A percentile compares a stretch with the other conserved stretches of the same genome.
These are phyloP conservation scores for Candida corydali DNA, from an alignment of 805 yeast genomes.

Conservation along the genomic window DNA sequence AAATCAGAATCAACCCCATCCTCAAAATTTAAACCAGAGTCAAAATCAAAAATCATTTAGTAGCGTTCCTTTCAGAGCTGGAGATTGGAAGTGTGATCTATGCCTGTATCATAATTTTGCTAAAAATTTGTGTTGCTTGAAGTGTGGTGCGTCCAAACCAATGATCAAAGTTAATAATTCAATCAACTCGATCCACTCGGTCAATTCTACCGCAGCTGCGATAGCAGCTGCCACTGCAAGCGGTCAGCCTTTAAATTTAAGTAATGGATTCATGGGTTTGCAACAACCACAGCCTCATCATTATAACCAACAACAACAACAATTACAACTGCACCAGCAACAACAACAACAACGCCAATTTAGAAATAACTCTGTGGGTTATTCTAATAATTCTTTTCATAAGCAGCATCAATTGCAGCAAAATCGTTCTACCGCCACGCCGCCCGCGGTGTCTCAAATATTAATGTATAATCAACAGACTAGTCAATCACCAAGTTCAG, in stretches of 20 bases:
- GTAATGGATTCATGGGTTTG: constrained; percentile 24
- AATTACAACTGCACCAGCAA: too few relatives aligned
- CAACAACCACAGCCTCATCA: constrained; percentile 27
- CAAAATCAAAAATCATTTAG: constrained; percentile 16
- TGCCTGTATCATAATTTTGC: constrained; percentile 93
- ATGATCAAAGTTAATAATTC: constrained; percentile 13
- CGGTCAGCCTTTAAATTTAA: constrained; percentile 41
- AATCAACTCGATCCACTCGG: constrained; percentile 23
- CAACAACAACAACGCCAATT: constrained; percentile 15
- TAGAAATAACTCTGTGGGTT: too few relatives aligned
- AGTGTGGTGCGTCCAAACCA: constrained; percentile 76
- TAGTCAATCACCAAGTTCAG: constrained; percentile 5
- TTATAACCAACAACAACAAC: too few relatives aligned
- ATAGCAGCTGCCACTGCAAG: constrained; percentile 47
- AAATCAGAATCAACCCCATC: too few relatives aligned
- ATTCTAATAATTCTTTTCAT: too few relatives aligned
- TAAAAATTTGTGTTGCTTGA: constrained; percentile 77
- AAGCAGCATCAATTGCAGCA: constrained; percentile 3
- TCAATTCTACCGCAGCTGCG: constrained; percentile 42
- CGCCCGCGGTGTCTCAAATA: constrained; percentile 7
- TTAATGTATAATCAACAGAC: constrained; percentile 6
- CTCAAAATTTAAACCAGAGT: too few relatives aligned
- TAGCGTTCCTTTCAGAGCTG: constrained; percentile 91
- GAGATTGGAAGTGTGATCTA: constrained; percentile 92
- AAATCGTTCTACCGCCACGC: constrained; percentile 7